phyloP scores from a whole-genome alignment of 2,329 filamentous ascomycete species.

The Claviceps sp. region DNA sequence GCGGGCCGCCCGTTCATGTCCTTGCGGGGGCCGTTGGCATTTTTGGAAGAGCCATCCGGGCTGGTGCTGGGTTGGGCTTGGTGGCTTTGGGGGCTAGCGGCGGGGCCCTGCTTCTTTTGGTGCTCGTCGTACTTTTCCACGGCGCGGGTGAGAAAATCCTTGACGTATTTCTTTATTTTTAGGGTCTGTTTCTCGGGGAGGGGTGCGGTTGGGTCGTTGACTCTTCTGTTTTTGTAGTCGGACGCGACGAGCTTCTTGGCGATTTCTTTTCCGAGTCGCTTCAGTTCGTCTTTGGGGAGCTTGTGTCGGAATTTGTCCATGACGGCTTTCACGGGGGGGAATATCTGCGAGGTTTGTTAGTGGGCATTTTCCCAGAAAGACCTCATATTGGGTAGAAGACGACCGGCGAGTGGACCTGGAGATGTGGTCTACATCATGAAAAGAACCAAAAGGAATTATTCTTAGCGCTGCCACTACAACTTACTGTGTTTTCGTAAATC shows the following conservation, averaged over 20 bases:
- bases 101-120: conserved; percentile 40
- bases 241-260: conserved; percentile 83
- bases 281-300: conserved; percentile 65
- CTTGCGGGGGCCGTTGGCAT: not conserved
- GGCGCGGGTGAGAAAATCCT: conserved; percentile 77
- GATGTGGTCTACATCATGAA: too few species aligned
- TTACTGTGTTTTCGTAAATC: conserved; percentile 83
- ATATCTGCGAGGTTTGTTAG: conserved; percentile 40
- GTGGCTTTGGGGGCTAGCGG: not conserved
- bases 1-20: not conserved
- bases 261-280: conserved; percentile 51
- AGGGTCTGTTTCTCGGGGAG: conserved; percentile 67
- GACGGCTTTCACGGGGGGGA: conserved; percentile 72
- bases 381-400: too few species aligned
- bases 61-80: conserved; percentile 1
- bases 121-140: conserved; percentile 59
- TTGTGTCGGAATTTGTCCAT: conserved; percentile 79
- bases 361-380: not conserved
- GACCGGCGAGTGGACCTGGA: too few species aligned
- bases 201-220: conserved; percentile 57
- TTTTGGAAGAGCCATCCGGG: not conserved
- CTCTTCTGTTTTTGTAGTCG: conserved; percentile 82
- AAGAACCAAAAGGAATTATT: too few species aligned
- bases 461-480: conserved; percentile 15
- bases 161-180: conserved; percentile 72